phyloP scores from a whole-genome alignment of 768 basidiomycete genomes.

The Kwoniella mangroviensis region DNA sequence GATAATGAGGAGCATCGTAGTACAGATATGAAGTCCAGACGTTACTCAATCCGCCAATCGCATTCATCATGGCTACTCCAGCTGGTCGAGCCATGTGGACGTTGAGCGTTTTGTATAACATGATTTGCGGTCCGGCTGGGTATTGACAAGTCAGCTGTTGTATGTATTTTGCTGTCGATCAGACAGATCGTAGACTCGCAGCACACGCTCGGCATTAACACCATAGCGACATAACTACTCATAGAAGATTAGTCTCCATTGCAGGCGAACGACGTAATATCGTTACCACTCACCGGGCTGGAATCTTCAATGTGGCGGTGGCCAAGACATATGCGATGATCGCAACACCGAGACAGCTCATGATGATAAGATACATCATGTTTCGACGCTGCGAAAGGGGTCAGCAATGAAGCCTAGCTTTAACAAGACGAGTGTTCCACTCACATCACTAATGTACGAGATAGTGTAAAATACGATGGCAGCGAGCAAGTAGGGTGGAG shows the following conservation, averaged over 20 bases:
- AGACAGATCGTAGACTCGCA: too few relatives aligned
- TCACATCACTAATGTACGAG: constrained; percentile 29
- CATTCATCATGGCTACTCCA: constrained; percentile 45
- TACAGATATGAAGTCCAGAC: constrained; percentile 43
- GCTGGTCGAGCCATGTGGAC: constrained; percentile 50
- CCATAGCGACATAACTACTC: constrained; percentile 36
- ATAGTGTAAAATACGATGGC: constrained; percentile 32
- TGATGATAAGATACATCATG: constrained; percentile 35
- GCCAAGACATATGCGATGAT: constrained; percentile 40
- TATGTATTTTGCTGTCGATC: too few relatives aligned
- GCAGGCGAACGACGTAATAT: not conserved
- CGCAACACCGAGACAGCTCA: constrained; percentile 32
- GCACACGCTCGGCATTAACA: constrained; percentile 38
- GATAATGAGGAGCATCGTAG: constrained; percentile 37
- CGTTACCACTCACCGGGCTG: constrained; percentile 7
- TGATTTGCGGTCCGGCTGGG: constrained; percentile 46
- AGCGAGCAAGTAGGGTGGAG: constrained; percentile 35
- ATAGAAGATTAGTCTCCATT: too few relatives aligned
- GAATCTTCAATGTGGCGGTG: constrained; percentile 31
- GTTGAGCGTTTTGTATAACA: constrained; percentile 51
- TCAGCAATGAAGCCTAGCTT: not conserved
- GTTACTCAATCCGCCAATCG: constrained; percentile 40
- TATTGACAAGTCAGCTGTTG: too few relatives aligned
- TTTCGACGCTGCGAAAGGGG: constrained; percentile 11
- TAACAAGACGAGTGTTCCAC: not conserved